Base-by-base conservation (phyloP, 306 rosid species). In the Carpinus fangiana region DNA sequence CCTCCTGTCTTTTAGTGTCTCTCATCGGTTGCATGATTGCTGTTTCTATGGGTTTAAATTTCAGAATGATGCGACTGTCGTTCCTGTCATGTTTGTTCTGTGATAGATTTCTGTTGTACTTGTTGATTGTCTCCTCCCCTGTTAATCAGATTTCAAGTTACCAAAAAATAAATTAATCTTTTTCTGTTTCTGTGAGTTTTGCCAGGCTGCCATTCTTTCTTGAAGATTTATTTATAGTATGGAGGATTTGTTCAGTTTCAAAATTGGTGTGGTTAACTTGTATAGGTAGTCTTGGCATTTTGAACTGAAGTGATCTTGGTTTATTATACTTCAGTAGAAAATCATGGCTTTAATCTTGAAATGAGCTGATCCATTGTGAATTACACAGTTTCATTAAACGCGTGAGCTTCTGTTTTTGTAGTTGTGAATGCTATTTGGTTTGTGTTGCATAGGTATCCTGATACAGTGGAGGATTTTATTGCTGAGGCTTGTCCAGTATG, bases 401-500 rank as follows among this genome's bases (percentile, higher is more conserved):
- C 2, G 5, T 8, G 34, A 64, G 70, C 70, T 34, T 36, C 8
- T 64, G 14, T 21, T 65, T 65, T 73, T 31, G 14, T 23, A 43
- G 9, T 62, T 5, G 36, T 31, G 56, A 17, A 65, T 75, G n/a
- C 45, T 45, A 66, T 57, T 38, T 68, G 50, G 71, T 21, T 45
- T 75, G 78, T 80, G 20, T 41, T 79, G 64, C 67, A 17, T 74
- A 94, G 98, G 98, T 94, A 94, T 77, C 97, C 97, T 57, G 54
- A 66, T 1, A 65, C 16, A 16, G 34, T 85, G 9, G 89, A 88
- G 79, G 88, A 88, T 3, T 75, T 73, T 36, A 69, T 94, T 79
- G 91, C 92, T 1, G 43, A 89, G 83, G 54, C 77, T 55, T 94
- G 98, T 76, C 97, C 97, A 1, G 91, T 89, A 16, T 94, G 98